Evolutionary conservation across 345 rosid species (phyloP).

Genomic region (Citrus trifoliata): DNA sequence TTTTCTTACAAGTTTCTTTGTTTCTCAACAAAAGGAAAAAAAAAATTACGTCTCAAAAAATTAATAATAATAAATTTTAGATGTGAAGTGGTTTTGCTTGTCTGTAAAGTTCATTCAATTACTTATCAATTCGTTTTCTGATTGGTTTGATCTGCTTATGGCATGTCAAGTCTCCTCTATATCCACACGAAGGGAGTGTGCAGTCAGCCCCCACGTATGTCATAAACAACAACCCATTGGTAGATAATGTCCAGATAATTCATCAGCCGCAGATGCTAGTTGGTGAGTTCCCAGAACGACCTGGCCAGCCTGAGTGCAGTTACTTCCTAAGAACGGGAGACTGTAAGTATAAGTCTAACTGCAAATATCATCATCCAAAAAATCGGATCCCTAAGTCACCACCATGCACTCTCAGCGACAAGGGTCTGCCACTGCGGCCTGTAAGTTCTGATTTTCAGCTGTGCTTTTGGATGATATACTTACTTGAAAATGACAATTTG

Average conservation of each 20-base stretch:
- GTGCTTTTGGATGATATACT: conserved; percentile 5
- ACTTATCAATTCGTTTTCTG: not conserved
- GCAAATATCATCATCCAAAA: conserved; percentile 94
- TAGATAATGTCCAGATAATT: conserved; percentile 41
- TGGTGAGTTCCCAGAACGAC: conserved; percentile 90
- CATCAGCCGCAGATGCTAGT: conserved; percentile 46
- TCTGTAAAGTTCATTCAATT: not conserved
- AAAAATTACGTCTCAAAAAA: too few species aligned
- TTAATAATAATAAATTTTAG: too few species aligned
- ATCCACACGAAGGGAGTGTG: conserved; percentile 49
- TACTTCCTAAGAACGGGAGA: conserved; percentile 83
- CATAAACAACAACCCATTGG: conserved; percentile 32
- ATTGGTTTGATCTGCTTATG: conserved; percentile 18
- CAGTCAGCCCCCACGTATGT: conserved; percentile 46
- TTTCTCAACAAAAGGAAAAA: too few species aligned
- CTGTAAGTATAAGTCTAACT: conserved; percentile 75
- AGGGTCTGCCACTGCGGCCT: conserved; percentile 95
- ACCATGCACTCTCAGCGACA: conserved; percentile 63
- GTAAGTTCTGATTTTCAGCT: conserved; percentile 43
- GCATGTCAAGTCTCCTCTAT: conserved; percentile 51
- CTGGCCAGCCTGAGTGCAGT: conserved; percentile 87
- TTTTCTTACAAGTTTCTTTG: too few species aligned
- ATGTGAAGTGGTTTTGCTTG: not conserved
- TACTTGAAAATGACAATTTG: not conserved
- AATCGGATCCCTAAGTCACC: conserved; percentile 41